Base-by-base conservation (phyloP, 2,329 filamentous ascomycete genomes). In the Venturiaceae sp. region DNA sequence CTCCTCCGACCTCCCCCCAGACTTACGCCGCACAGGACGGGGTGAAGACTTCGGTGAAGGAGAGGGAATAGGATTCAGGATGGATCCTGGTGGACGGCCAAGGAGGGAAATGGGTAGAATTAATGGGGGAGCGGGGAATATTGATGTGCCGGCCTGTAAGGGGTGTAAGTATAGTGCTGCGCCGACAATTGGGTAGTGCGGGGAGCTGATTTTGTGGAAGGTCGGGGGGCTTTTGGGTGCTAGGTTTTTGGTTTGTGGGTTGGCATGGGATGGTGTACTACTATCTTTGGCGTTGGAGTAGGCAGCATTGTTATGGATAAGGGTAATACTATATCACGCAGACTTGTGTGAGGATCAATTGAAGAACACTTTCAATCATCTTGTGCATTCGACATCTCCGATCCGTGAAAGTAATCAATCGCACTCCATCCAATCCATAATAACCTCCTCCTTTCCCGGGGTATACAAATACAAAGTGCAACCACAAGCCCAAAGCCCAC, bases 31-130 rank as follows among this genome's bases (percentile, higher is more conserved):
- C 5, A 28, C 44, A 13, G 30, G 30, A n/a, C 44, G 44, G 7
- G 26, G 37, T 5, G 26, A 53, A 11, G 52, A 59, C 28, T 55
- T 36, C 19, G 58, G 58, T 34, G 58, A 46, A 36, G 52, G 52
- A 19, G 46, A 21, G 26, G 28, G 58, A 19, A 28, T 59, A 6
- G 58, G 58, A 23, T 47, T 36, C 9, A 55, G 58, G 30, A 30
- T 59, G 34, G 58, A 59, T 41, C 58, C 58, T 7, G 58, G 53
- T n/a, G 58, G 52, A 33, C 41, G 21, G 26, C 26, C 34, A 21
- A 56, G 54, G 33, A 28, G 54, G 36, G 28, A 44, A 8, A 26
- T 50, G 19, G 54, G 54, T 14, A 32, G 54, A 13, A 56, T 56
- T 21, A 26, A 46, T 32, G 37, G 37, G 16, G 52, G 21, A 5